These are phyloP conservation scores for Hansenula anomala DNA, from an alignment of 1,139 yeast genomes.

Conservation along the genomic window DNA sequence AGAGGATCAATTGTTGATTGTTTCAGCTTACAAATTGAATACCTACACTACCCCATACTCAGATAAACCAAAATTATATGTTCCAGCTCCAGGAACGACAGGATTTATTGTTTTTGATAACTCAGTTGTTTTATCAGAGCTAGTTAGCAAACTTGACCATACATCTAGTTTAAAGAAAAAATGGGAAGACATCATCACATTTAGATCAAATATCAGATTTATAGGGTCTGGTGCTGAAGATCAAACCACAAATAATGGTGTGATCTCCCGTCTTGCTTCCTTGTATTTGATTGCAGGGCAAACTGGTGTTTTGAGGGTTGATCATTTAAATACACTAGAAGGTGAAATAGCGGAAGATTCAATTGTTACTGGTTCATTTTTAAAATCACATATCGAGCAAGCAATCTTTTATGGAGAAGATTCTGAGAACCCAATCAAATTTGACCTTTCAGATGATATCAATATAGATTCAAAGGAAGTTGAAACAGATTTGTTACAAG, in stretches of 20 bases:
- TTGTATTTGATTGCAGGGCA: constrained; percentile 53
- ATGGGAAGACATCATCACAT: constrained; percentile 75
- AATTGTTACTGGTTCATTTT: constrained; percentile 28
- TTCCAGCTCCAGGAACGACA: constrained; percentile 59
- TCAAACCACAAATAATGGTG: constrained; percentile 17
- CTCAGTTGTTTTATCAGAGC: constrained; percentile 63
- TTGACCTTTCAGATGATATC: constrained; percentile 39
- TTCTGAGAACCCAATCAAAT: constrained; percentile 46
- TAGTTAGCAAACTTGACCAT: constrained; percentile 45
- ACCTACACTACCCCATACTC: constrained; percentile 31
- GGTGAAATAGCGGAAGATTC: constrained; percentile 6
- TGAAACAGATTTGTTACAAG: constrained; percentile 42
- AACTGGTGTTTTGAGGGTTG: constrained; percentile 63
- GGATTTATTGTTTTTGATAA: constrained; percentile 60
- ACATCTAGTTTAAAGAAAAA: constrained; percentile 38
- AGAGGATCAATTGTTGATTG: constrained; percentile 46
- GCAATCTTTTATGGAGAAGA: constrained; percentile 52
- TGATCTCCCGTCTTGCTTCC: constrained; percentile 30
- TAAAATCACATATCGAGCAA: constrained; percentile 75
- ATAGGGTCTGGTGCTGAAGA: constrained; percentile 58
- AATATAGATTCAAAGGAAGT: constrained; percentile 33
- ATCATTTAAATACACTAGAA: no score
- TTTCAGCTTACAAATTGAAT: constrained; percentile 56
- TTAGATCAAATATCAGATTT: constrained; percentile 48
- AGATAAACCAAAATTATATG: constrained; percentile 42